Evolutionary conservation across 768 basidiomycete genomes (phyloP).

Genomic region (Mycena amicta): DNA sequence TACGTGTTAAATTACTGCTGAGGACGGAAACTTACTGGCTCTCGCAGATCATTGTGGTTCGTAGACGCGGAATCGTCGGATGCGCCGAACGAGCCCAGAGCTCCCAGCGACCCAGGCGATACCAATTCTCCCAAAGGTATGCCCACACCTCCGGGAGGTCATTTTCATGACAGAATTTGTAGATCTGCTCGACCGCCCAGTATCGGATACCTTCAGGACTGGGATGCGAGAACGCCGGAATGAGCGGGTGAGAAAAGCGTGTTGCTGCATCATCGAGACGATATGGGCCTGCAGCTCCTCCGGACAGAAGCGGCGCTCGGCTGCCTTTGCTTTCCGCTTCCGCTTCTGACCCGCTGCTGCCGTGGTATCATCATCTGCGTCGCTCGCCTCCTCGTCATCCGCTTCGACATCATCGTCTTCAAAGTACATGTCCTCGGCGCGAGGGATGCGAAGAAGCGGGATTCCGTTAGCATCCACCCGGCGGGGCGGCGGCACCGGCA

Average conservation of each 20-base stretch:
- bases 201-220: slow-evolving; percentile 20
- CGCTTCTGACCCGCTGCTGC: neutral
- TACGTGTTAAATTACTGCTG: neutral
- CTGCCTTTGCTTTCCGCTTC: neutral
- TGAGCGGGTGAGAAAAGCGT: slow-evolving; percentile 27
- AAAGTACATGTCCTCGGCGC: neutral
- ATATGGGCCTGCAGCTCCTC: slow-evolving; percentile 14
- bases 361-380: neutral
- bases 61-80: slow-evolving; percentile 24
- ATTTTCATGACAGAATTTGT: slow-evolving; percentile 24
- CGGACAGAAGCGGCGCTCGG: slow-evolving; percentile 24
- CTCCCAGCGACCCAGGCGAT: slow-evolving; percentile 27
- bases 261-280: slow-evolving; percentile 22
- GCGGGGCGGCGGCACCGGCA: neutral
- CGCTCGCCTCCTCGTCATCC: neutral
- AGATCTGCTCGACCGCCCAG: slow-evolving; percentile 30
- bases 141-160: slow-evolving; percentile 27
- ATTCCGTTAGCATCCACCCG: neutral
- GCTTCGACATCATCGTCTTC: slow-evolving; percentile 9
- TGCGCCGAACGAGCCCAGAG: slow-evolving; percentile 27
- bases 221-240: slow-evolving; percentile 26
- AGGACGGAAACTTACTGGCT: slow-evolving; percentile 23
- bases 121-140: slow-evolving; percentile 27
- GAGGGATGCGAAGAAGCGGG: neutral
- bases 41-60: slow-evolving; percentile 33